Base-by-base conservation (phyloP, 164 flowering plant species). In the Malania oleifera region DNA sequence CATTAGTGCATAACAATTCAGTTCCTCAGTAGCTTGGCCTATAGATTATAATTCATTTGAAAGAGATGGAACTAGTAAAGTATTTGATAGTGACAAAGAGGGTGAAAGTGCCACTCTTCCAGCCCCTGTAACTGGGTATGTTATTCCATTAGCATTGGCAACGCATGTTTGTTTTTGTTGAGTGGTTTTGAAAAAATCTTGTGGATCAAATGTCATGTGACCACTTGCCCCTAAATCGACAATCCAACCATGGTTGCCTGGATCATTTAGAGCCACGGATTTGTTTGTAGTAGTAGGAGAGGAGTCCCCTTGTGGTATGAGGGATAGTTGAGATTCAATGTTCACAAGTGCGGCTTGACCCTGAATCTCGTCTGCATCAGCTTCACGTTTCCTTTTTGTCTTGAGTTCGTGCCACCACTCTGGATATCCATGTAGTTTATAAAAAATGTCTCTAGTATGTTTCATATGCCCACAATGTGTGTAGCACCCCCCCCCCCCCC, bases 181-280 rank as follows among this genome's bases (percentile, higher is more conserved):
- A 18, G 43, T 18, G 15, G 15, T 34, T 3, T 18, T 10, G 2
- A 23, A 10, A 34, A 54, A 54, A 35, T 54, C 57, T 8, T 3
- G 17, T 1, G 26, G 10, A 54, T 31, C 24, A 19, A 54, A 54
- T 13, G 41, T 54, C 57, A 54, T 54, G n/a, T 54, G 57, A 35
- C 35, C 25, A 5, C 25, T 54, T 10, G 43, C 41, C 1, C 44
- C 57, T 2, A 2, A 54, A 17, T 35, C 57, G 12, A 54, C 7
- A 6, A 54, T 13, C 57, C 24, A 54, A 3, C 56, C 22, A 35
- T 7, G 5, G 12, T 52, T 52, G 29, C 56, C 40, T 52, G 7
- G 54, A 25, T 50, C 29, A 11, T 2, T 35, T 12, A 23, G 22
- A 29, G 39, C n/a, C n/a, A n/a, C n/a, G 7, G 37, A 24, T 17